Conservation (phyloP, 2,329 filamentous ascomycete genomes). For the Penicillium sclerotigenum region DNA sequence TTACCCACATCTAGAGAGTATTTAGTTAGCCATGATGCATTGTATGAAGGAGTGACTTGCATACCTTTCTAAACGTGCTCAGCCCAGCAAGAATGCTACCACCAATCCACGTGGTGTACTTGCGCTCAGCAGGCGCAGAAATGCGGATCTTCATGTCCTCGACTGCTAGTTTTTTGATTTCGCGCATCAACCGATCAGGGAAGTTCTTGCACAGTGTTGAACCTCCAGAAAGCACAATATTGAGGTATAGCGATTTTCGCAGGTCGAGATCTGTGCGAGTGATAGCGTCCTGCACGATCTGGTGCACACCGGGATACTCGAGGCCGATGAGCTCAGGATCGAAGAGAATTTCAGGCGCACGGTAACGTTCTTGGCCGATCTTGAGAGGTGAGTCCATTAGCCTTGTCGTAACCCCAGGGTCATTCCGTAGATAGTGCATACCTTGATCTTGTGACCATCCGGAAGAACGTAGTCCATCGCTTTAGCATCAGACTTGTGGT, state of each 20-base stretch:
- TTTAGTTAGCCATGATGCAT: neutral
- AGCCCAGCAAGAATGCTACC: constrained; percentile 94
- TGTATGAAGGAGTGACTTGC: constrained; percentile 26
- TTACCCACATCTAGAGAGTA: constrained; percentile 90
- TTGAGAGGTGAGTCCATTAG: constrained; percentile 34
- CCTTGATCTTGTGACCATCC: constrained; percentile 91
- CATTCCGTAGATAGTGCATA: constrained; percentile 36
- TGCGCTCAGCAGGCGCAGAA: constrained; percentile 92
- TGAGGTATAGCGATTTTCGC: constrained; percentile 88
- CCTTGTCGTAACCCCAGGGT: neutral
- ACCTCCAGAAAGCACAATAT: constrained; percentile 94
- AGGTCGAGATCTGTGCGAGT: constrained; percentile 93
- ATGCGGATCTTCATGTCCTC: constrained; percentile 99
- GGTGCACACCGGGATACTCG: constrained; percentile 94
- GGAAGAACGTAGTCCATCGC: constrained; percentile 83
- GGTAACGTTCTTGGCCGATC: constrained; percentile 90
- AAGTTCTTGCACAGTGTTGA: constrained; percentile 97
- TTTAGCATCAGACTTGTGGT: constrained; percentile 73
- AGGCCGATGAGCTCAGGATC: constrained; percentile 95
- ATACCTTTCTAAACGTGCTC: constrained; percentile 96
- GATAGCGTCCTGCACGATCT: constrained; percentile 96
- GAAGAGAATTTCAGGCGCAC: constrained; percentile 94
- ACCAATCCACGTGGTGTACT: constrained; percentile 99
- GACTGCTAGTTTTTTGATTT: constrained; percentile 88
- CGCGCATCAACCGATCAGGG: constrained; percentile 83